Evolutionary conservation across 2,329 filamentous ascomycete genomes (phyloP).

Genomic region (Colletotrichum endophyticum): DNA sequence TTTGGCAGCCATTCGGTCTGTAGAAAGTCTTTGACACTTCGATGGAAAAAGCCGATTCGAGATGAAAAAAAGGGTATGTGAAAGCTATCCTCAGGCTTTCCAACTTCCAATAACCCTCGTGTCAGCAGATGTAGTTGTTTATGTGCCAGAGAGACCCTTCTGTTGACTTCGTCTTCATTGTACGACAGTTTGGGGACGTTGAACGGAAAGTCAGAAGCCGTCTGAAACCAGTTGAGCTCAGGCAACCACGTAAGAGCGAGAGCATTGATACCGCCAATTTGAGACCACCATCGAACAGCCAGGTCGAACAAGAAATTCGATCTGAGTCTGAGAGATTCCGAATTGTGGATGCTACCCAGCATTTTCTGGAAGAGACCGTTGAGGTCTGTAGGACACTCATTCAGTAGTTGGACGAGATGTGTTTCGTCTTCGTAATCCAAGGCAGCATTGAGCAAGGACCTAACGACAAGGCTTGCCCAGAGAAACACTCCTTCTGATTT

Average conservation of each 20-base stretch:
- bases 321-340: fast-evolving
- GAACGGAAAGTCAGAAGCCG: not conserved
- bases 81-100: not conserved
- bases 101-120: not conserved
- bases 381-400: not conserved
- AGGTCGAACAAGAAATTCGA: not conserved
- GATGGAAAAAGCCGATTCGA: not conserved
- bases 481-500: not conserved
- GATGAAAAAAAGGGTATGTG: not conserved
- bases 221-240: not conserved
- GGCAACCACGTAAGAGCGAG: fast-evolving
- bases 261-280: not conserved
- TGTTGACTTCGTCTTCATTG: not conserved
- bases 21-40: not conserved
- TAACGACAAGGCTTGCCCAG: not conserved
- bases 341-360: fast-evolving
- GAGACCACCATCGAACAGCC: not conserved
- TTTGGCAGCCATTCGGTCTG: not conserved
- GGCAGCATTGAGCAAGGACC: not conserved
- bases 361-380: not conserved
- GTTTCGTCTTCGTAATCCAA: not conserved
- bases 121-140: not conserved
- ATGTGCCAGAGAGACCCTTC: not conserved
- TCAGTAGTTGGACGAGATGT: not conserved
- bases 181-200: not conserved